Percentiles rank a stretch among this genome's conserved stretches.
These are phyloP conservation scores for Penicillium crystallinum DNA, from an alignment of 495 filamentous ascomycete species.

Conservation along the genomic window DNA sequence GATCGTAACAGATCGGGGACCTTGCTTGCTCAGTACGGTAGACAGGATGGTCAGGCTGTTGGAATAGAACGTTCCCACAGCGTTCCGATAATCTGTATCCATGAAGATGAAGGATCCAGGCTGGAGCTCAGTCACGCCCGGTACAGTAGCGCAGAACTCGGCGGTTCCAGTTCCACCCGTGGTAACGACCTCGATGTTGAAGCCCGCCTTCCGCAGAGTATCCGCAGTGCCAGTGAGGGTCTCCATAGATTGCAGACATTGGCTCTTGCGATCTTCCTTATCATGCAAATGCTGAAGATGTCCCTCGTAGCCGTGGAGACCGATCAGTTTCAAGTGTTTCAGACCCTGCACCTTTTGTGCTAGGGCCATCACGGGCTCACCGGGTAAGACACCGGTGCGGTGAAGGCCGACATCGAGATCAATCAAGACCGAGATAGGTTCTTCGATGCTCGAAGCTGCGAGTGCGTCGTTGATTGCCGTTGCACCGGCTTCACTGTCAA, in stretches of 20 bases:
- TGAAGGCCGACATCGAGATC: slow-evolving; percentile 37
- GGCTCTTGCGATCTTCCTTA: slow-evolving; percentile 22
- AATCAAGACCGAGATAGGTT: slow-evolving; percentile 27
- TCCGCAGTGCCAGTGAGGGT: slow-evolving; percentile 27
- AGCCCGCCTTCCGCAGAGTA: slow-evolving; percentile 24
- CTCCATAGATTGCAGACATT: slow-evolving; percentile 30
- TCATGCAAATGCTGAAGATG: slow-evolving; percentile 35
- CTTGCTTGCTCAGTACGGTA: slow-evolving; percentile 34
- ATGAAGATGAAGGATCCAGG: slow-evolving; percentile 41
- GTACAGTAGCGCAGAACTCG: slow-evolving; percentile 35
- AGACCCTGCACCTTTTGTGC: slow-evolving; percentile 22
- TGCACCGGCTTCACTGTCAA: slow-evolving; percentile 32
- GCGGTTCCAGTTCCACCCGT: slow-evolving; percentile 35
- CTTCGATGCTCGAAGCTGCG: slow-evolving; percentile 13
- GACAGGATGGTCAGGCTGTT: slow-evolving; percentile 33
- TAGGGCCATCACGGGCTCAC: slow-evolving; percentile 23
- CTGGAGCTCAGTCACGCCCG: slow-evolving; percentile 36
- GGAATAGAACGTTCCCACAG: slow-evolving; percentile 33
- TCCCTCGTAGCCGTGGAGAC: slow-evolving; percentile 36
- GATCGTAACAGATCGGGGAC: slow-evolving; percentile 28
- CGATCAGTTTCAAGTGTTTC: slow-evolving; percentile 26
- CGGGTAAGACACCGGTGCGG: slow-evolving; percentile 29
- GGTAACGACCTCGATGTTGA: slow-evolving; percentile 30
- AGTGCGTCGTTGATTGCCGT: slow-evolving; percentile 30
- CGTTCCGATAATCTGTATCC: slow-evolving; percentile 38